These are phyloP conservation scores for Cryptococcus hybrid DNA, from an alignment of 1,284 basidiomycete species.

Conservation along the genomic window DNA sequence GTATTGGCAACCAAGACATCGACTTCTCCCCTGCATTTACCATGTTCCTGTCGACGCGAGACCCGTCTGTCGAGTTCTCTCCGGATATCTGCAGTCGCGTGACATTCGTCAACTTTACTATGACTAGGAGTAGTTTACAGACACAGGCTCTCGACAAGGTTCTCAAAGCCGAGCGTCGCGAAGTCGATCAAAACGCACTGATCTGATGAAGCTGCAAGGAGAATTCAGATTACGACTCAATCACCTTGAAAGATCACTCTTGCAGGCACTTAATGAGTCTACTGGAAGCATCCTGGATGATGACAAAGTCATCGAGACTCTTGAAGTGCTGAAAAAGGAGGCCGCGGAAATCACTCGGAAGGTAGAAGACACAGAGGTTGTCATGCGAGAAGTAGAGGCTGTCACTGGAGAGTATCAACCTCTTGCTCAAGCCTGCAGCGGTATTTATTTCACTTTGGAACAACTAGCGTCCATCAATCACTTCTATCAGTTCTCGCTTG, in stretches of 20 bases:
- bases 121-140: slow-evolving; percentile 97
- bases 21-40: slow-evolving; percentile 99
- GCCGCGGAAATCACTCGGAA: slow-evolving; percentile 95
- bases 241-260: slow-evolving; percentile 86
- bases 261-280: slow-evolving; percentile 96
- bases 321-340: slow-evolving; percentile 96
- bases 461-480: slow-evolving; percentile 92
- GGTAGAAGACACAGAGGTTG: slow-evolving; percentile 94
- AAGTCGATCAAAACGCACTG: slow-evolving; percentile 94
- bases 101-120: slow-evolving; percentile 99
- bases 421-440: slow-evolving; percentile 92
- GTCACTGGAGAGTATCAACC: slow-evolving; percentile 95
- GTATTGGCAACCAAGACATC: slow-evolving; percentile 97
- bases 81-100: slow-evolving; percentile 99
- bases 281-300: slow-evolving; percentile 97
- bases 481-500: slow-evolving; percentile 98
- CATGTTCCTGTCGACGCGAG: slow-evolving; percentile 97
- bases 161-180: slow-evolving; percentile 93
- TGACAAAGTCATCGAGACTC: slow-evolving; percentile 96
- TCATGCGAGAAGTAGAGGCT: slow-evolving; percentile 95
- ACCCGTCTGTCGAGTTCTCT: slow-evolving; percentile 96
- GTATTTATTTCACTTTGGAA: slow-evolving; percentile 96
- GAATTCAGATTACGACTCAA: slow-evolving; percentile 93
- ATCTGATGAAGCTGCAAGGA: slow-evolving; percentile 97
- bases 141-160: slow-evolving; percentile 98